phyloP scores from a whole-genome alignment of 495 filamentous ascomycete species.

The Lophium mytilinum region DNA sequence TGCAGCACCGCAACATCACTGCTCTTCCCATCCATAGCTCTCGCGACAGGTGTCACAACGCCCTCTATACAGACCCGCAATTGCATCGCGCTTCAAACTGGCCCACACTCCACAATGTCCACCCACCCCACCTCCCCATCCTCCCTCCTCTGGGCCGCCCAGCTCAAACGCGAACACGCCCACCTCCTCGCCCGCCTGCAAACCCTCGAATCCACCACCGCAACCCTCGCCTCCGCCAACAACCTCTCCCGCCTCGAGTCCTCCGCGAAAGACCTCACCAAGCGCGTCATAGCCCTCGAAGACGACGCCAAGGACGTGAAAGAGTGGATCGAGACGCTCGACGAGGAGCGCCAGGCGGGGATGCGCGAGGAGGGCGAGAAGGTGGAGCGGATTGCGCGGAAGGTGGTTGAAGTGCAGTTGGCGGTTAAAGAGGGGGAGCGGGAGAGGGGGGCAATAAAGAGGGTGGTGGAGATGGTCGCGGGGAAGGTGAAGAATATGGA shows the following conservation, averaged over 20 bases:
- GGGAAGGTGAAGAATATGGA: slow-evolving; percentile 4
- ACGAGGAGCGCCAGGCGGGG: background rate
- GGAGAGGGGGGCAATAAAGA: background rate
- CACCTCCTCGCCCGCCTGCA: slow-evolving; percentile 28
- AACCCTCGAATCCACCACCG: slow-evolving; percentile 17
- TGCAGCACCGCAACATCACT: no score
- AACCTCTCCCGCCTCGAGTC: slow-evolving; percentile 1
- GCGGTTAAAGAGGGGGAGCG: background rate
- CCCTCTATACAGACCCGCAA: no score
- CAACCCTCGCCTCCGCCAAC: background rate
- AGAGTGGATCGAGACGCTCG: background rate
- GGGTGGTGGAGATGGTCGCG: background rate
- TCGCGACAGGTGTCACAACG: no score
- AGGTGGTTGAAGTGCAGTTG: slow-evolving; percentile 1
- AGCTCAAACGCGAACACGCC: slow-evolving; percentile 31
- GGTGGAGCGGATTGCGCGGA: background rate
- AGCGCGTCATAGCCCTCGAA: slow-evolving; percentile 3
- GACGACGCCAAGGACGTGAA: slow-evolving; percentile 4
- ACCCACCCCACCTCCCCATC: slow-evolving; percentile 25
- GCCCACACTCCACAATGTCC: background rate
- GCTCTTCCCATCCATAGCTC: no score
- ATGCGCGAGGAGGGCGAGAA: background rate
- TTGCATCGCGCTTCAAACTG: no score
- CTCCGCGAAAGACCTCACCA: background rate
- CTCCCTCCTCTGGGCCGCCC: slow-evolving; percentile 32